Conservation (phyloP, 495 filamentous ascomycete species). For the Aspergillus coremiiformis region DNA sequence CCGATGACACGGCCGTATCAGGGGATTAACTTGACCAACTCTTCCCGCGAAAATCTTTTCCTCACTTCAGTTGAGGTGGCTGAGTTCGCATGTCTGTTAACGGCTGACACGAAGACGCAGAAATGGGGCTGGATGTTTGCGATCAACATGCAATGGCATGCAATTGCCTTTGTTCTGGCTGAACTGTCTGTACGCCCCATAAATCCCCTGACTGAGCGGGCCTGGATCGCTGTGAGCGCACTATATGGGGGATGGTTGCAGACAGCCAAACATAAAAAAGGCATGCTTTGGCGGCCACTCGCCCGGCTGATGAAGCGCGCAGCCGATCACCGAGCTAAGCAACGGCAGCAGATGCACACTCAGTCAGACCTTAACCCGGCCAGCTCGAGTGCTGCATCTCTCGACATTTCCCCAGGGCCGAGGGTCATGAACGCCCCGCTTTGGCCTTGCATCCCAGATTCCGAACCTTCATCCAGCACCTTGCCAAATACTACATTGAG, state of each 20-base stretch:
- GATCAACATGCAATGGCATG: slow-evolving; percentile 77
- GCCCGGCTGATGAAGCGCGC: slow-evolving; percentile 66
- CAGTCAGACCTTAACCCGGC: slow-evolving; percentile 15
- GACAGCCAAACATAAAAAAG: slow-evolving; percentile 47
- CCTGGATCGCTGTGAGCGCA: slow-evolving; percentile 66
- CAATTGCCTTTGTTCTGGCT: slow-evolving; percentile 62
- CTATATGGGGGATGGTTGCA: slow-evolving; percentile 50
- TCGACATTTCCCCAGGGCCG: slow-evolving; percentile 7
- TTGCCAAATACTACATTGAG: not conserved
- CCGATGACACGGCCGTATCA: slow-evolving; percentile 42
- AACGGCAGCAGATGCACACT: slow-evolving; percentile 23
- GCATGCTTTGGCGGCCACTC: slow-evolving; percentile 68
- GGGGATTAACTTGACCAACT: slow-evolving; percentile 36
- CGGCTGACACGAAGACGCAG: slow-evolving; percentile 50
- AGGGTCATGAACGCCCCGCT: slow-evolving; percentile 5
- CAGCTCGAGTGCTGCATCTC: slow-evolving; percentile 1
- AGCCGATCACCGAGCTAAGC: slow-evolving; percentile 24
- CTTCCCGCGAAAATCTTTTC: slow-evolving; percentile 66
- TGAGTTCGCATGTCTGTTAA: slow-evolving; percentile 60
- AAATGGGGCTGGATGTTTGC: slow-evolving; percentile 78
- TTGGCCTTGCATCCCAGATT: slow-evolving; percentile 6
- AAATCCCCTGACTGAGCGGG: slow-evolving; percentile 65
- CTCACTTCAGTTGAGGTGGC: slow-evolving; percentile 67
- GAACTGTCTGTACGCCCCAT: slow-evolving; percentile 69
- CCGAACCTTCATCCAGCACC: slow-evolving; percentile 3